phyloP scores from a whole-genome alignment of 2,329 filamentous ascomycete genomes.

The Fusarium devonianum region DNA sequence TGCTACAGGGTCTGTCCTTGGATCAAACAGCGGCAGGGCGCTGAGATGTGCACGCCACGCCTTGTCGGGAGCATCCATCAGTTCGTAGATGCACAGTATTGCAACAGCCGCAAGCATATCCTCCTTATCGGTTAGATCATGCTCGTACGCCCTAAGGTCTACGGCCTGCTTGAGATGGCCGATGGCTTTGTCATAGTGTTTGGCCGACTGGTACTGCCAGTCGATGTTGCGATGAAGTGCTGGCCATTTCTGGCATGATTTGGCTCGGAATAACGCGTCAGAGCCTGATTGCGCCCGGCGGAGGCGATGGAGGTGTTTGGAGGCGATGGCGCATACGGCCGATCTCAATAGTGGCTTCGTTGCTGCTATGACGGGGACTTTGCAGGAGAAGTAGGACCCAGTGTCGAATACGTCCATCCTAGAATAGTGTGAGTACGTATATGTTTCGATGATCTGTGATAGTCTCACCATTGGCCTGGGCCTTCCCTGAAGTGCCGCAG shows the following conservation, averaged over 20 bases:
- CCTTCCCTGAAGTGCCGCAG: slow-evolving; percentile 35
- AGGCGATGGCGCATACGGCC: slow-evolving; percentile 31
- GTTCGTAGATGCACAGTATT: slow-evolving; percentile 72
- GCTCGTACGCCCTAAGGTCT: slow-evolving; percentile 49
- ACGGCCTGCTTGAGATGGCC: slow-evolving; percentile 24
- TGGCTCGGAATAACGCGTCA: neutral
- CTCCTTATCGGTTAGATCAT: slow-evolving; percentile 38
- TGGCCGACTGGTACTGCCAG: slow-evolving; percentile 35
- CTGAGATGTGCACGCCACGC: slow-evolving; percentile 72
- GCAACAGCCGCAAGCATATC: slow-evolving; percentile 69
- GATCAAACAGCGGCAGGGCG: slow-evolving; percentile 68
- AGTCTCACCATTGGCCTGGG: slow-evolving; percentile 28
- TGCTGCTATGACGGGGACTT: slow-evolving; percentile 35
- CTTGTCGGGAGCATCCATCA: slow-evolving; percentile 68
- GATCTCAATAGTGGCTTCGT: slow-evolving; percentile 26
- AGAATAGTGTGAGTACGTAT: fast-evolving
- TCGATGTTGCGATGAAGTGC: slow-evolving; percentile 6
- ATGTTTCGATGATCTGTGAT: fast-evolving
- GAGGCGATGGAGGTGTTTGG: slow-evolving; percentile 26
- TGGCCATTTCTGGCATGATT: neutral
- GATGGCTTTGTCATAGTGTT: slow-evolving; percentile 35
- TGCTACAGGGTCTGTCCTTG: slow-evolving; percentile 43
- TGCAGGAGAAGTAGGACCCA: slow-evolving; percentile 34
- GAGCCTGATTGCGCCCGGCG: neutral
- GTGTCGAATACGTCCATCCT: slow-evolving; percentile 40